phyloP scores from a whole-genome alignment of 306 rosid genomes.

The Gastrolobium villosum region DNA sequence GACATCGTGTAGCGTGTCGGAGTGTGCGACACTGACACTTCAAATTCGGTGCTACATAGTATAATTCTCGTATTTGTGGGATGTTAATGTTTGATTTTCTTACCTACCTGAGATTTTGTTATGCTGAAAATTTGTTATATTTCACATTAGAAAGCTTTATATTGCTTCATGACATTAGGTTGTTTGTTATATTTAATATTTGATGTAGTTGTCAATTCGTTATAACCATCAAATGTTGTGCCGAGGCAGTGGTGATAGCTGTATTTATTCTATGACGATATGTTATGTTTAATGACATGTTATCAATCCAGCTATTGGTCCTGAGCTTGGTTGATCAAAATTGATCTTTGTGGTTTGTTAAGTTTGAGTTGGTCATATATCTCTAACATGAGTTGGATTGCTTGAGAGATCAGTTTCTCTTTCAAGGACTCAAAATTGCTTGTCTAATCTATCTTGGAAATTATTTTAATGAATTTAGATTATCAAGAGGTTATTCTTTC shows the following conservation, averaged over 20 bases:
- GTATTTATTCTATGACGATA: conserved; percentile 13
- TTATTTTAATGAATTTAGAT: conserved; percentile 23
- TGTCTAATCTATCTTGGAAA: not conserved
- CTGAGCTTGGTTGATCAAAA: conserved; percentile 14
- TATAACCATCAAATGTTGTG: conserved; percentile 7
- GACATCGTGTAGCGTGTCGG: no score
- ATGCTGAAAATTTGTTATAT: conserved; percentile 18
- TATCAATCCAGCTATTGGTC: conserved; percentile 24
- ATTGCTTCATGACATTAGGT: conserved; percentile 6
- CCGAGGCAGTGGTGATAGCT: not conserved
- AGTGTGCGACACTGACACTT: no score
- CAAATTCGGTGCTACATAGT: not conserved
- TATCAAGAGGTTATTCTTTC: conserved; percentile 26
- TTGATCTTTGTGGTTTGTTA: conserved; percentile 21
- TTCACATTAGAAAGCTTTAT: conserved; percentile 17
- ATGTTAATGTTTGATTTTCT: conserved; percentile 20
- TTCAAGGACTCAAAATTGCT: conserved; percentile 8
- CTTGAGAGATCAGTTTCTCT: conserved; percentile 1
- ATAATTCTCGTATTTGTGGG: conserved; percentile 14
- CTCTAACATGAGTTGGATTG: conserved; percentile 1
- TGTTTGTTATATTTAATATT: conserved; percentile 21
- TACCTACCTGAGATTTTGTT: not conserved
- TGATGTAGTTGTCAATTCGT: conserved; percentile 22
- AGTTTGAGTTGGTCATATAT: conserved; percentile 11
- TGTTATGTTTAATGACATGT: conserved; percentile 19